A percentile compares a stretch with the other conserved stretches of the same genome.
phyloP scores from a whole-genome alignment of 371 early-diverging fungal genomes.

The Actinomortierella wolfii region DNA sequence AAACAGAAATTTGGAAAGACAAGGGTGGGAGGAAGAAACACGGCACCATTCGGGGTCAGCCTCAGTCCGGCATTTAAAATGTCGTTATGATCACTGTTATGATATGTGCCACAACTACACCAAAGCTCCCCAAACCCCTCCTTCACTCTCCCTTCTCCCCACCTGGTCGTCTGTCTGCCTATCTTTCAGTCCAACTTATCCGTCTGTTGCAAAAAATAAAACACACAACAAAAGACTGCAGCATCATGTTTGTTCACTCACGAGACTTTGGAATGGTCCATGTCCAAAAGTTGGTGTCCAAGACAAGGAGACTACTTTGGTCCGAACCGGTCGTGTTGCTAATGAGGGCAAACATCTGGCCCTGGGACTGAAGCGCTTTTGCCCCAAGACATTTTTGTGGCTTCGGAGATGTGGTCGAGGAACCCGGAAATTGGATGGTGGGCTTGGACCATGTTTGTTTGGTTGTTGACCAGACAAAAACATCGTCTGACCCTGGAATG shows the following conservation, averaged over 20 bases:
- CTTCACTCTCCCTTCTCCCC: too few species aligned
- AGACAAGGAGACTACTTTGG: slow-evolving; percentile 13
- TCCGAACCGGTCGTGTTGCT: slow-evolving; percentile 17
- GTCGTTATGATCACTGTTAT: too few species aligned
- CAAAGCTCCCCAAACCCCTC: too few species aligned
- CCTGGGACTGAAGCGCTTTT: slow-evolving; percentile 25
- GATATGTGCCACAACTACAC: too few species aligned
- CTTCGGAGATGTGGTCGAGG: slow-evolving; percentile 7
- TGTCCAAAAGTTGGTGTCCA: slow-evolving; percentile 35
- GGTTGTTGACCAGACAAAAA: slow-evolving; percentile 41
- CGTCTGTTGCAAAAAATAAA: background rate
- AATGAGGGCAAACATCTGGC: slow-evolving; percentile 27
- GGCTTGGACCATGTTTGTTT: slow-evolving; percentile 35
- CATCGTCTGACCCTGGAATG: slow-evolving; percentile 27
- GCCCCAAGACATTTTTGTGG: slow-evolving; percentile 37
- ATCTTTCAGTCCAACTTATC: too few species aligned
- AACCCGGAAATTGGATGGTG: slow-evolving; percentile 6
- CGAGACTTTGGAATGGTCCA: slow-evolving; percentile 43
- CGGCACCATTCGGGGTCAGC: too few species aligned
- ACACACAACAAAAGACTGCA: background rate
- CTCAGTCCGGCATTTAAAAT: too few species aligned
- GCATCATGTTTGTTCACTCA: slow-evolving; percentile 14
- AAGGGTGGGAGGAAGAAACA: background rate
- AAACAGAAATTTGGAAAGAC: background rate
- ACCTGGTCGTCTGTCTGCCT: too few species aligned